Conservation (phyloP, 83 land plant genomes). For the Isoetes engelmannii region DNA sequence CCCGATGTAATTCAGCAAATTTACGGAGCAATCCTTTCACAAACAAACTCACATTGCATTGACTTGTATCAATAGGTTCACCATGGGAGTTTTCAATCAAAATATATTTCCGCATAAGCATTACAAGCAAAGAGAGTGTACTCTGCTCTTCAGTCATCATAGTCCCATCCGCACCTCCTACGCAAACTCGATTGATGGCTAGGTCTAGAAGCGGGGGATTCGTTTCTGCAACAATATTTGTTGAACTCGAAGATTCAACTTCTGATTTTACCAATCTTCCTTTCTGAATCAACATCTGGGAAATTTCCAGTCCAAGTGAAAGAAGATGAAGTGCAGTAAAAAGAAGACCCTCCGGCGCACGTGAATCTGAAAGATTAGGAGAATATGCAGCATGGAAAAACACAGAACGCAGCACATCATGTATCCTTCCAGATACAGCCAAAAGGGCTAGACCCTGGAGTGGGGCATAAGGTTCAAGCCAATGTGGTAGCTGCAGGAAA, state of each 20-base stretch:
- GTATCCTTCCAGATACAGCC: constrained; percentile 49
- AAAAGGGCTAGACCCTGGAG: constrained; percentile 45
- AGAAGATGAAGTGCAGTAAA: constrained; percentile 77
- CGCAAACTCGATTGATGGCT: constrained; percentile 49
- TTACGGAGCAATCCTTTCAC: constrained; percentile 48
- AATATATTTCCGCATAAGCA: constrained; percentile 54
- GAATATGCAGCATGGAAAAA: constrained; percentile 66
- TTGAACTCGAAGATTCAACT: background rate
- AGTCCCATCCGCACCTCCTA: constrained; percentile 24
- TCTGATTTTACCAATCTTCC: background rate
- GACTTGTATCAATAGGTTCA: constrained; percentile 34
- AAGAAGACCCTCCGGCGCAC: constrained; percentile 78
- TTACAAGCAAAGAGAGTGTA: constrained; percentile 64
- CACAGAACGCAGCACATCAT: constrained; percentile 61
- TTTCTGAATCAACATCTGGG: constrained; percentile 21
- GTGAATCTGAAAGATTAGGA: constrained; percentile 44
- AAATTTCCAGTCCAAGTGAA: constrained; percentile 70
- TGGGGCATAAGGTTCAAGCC: constrained; percentile 66
- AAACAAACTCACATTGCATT: constrained; percentile 46
- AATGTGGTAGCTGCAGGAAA: constrained; percentile 66
- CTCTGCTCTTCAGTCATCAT: constrained; percentile 44
- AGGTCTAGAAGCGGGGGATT: constrained; percentile 47
- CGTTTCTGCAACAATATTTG: constrained; percentile 15
- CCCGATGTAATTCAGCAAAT: constrained; percentile 57
- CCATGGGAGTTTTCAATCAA: constrained; percentile 22